Evolutionary conservation across 2,329 filamentous ascomycete genomes (phyloP).

Genomic region (Monilinia polystroma): DNA sequence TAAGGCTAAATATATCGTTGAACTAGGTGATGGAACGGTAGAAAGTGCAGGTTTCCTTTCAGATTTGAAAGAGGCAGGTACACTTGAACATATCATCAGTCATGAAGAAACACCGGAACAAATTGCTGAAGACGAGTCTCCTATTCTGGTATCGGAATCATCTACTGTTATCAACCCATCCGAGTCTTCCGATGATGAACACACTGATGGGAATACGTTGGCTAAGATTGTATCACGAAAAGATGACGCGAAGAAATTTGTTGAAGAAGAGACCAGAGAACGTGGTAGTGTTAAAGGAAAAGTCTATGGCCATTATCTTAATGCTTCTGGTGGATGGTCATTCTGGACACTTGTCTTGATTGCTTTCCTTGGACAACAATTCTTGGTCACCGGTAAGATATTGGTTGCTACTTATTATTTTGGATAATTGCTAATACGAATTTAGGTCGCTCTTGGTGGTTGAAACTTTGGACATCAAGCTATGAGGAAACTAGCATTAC

Average conservation of each 20-base stretch:
- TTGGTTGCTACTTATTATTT: neutral
- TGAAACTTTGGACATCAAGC: conserved; percentile 59
- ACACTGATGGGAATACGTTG: conserved; percentile 46
- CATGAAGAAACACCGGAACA: conserved; percentile 52
- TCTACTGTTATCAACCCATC: conserved; percentile 54
- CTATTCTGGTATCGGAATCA: conserved; percentile 26
- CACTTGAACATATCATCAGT: conserved; percentile 56
- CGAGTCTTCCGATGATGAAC: conserved; percentile 49
- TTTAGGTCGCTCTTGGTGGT: conserved; percentile 59
- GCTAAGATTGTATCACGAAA: conserved; percentile 52
- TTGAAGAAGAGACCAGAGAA: conserved; percentile 73
- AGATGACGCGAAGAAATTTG: conserved; percentile 62
- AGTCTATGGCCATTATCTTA: conserved; percentile 68
- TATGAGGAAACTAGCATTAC: conserved; percentile 40
- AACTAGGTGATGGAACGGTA: conserved; percentile 67
- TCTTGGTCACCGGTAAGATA: conserved; percentile 52
- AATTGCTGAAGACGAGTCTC: conserved; percentile 49
- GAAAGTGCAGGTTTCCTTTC: conserved; percentile 63
- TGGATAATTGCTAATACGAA: conserved; percentile 13
- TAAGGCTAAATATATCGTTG: conserved; percentile 70
- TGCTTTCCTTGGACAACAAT: conserved; percentile 56
- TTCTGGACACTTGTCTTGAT: conserved; percentile 58
- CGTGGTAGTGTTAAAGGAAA: conserved; percentile 65
- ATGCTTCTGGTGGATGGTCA: conserved; percentile 60
- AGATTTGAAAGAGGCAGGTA: conserved; percentile 60